Base-by-base conservation (phyloP, 2,329 filamentous ascomycete genomes). In the Hypoxylon rubiginosum region DNA sequence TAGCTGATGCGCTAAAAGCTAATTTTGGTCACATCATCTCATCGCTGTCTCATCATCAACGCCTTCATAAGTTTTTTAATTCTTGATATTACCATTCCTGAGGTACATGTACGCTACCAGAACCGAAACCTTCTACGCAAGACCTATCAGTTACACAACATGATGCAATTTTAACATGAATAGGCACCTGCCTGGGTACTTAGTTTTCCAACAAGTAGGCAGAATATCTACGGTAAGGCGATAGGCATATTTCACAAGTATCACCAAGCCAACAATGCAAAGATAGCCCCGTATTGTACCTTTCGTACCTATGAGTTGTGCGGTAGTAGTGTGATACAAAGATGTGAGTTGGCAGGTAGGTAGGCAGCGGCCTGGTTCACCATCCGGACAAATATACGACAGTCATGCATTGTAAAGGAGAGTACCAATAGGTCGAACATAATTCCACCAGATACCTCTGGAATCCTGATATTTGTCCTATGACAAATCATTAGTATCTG, bases 241-340 rank as follows among this genome's bases (percentile, higher is more conserved):
- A 8, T 36, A 24, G 7, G 41, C 36, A 58, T 9, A 13, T 41
- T 34, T 17, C 19, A 43, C 1, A 43, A 19, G 17, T 26, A 51
- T 11, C 2, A 6, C 51, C 17, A 39, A 55, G 32, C 56, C 34
- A 19, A 17, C 62, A 57, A 68, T 64, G 63, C 49, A 56, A 66
- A 60, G n/a, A 56, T 55, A 41, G 52, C 39, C 36, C 58, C 48
- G 32, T 49, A 68, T 69, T 61, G 45, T 63, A 67, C 57, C 63
- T 65, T 67, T 24, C 7, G 4, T 43, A 17, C 32, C 1, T 21
- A 50, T 58, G 32, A 58, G 53, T 19, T 50, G 28, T 19, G 41
- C 46, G 24, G 30, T 50, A 46, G 28, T 51, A 34, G 30, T 36
- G 34, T 57, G 48, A 34, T 24, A 17, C 6, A 45, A 36, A n/a